phyloP scores from a whole-genome alignment of 2,329 filamentous ascomycete species.

The Trichoderma oligosporum region DNA sequence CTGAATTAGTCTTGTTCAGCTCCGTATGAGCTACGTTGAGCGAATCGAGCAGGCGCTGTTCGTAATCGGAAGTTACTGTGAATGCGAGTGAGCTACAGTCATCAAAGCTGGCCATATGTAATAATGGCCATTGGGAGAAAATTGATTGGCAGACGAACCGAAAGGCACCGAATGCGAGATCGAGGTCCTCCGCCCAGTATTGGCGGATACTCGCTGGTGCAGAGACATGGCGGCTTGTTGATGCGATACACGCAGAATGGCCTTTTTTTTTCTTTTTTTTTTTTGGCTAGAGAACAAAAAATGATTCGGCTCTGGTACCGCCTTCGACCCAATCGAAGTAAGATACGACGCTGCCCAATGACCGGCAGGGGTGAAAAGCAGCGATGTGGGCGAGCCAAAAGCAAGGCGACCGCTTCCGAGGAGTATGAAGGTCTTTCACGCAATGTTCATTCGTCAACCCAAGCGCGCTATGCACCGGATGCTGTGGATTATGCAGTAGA shows the following conservation, averaged over 20 bases:
- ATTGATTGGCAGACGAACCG: constrained; percentile 16
- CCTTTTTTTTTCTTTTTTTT: neutral
- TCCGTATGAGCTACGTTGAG: constrained; percentile 26
- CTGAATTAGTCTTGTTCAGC: constrained; percentile 25
- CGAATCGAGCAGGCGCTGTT: constrained; percentile 23
- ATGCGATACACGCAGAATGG: constrained; percentile 6
- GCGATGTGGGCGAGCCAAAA: constrained; percentile 12
- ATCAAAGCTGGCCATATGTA: neutral
- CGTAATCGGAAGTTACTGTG: constrained; percentile 13
- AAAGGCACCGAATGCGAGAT: constrained; percentile 23
- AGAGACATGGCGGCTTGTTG: constrained; percentile 21
- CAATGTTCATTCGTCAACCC: constrained; percentile 18
- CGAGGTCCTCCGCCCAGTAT: constrained; percentile 23
- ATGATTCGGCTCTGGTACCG: constrained; percentile 13
- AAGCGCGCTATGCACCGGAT: constrained; percentile 17
- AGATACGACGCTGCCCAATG: constrained; percentile 19
- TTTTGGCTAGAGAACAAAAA: neutral
- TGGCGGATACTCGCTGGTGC: constrained; percentile 22
- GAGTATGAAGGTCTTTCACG: constrained; percentile 1
- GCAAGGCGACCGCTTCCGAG: constrained; percentile 12
- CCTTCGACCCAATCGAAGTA: constrained; percentile 15
- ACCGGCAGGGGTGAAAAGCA: constrained; percentile 8
- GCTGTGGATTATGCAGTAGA: constrained; percentile 4
- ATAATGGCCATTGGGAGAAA: constrained; percentile 22
- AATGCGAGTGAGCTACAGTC: constrained; percentile 12